Conservation (phyloP, 2,329 filamentous ascomycete genomes). For the Aspergillus pseudonomiae region DNA sequence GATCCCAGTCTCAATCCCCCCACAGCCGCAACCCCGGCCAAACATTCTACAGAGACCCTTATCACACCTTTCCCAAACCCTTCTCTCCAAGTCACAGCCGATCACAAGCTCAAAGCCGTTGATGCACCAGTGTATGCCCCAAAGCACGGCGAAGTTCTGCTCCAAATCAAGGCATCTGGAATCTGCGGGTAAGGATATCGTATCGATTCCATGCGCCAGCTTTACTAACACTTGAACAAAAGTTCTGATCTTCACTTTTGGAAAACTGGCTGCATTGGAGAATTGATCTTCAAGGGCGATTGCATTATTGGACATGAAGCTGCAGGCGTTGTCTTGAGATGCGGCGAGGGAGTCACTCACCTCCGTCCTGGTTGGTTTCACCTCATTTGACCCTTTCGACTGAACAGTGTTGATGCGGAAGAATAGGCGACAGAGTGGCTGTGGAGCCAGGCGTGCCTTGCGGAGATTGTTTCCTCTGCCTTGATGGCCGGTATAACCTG, state of each 20-base stretch:
- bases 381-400: too few species aligned
- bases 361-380: slow-evolving; percentile 48
- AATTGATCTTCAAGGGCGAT: slow-evolving; percentile 63
- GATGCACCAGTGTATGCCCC: slow-evolving; percentile 62
- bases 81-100: slow-evolving; percentile 62
- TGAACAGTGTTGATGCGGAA: neutral
- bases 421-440: slow-evolving; percentile 63
- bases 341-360: slow-evolving; percentile 57
- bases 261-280: slow-evolving; percentile 66
- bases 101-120: slow-evolving; percentile 60
- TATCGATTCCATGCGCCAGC: neutral
- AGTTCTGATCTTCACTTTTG: slow-evolving; percentile 71
- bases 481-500: slow-evolving; percentile 64
- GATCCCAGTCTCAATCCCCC: neutral
- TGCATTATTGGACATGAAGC: slow-evolving; percentile 69
- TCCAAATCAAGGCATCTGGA: slow-evolving; percentile 66
- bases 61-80: slow-evolving; percentile 48
- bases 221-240: neutral
- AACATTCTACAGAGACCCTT: neutral
- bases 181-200: slow-evolving; percentile 58
- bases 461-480: slow-evolving; percentile 61
- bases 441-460: slow-evolving; percentile 70
- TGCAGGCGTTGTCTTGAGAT: slow-evolving; percentile 61
- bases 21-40: neutral
- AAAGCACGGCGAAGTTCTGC: slow-evolving; percentile 56